Percentiles rank a stretch among this genome's conserved stretches.
Conservation (phyloP, 345 rosid species). For the Eucalyptus pumila region DNA sequence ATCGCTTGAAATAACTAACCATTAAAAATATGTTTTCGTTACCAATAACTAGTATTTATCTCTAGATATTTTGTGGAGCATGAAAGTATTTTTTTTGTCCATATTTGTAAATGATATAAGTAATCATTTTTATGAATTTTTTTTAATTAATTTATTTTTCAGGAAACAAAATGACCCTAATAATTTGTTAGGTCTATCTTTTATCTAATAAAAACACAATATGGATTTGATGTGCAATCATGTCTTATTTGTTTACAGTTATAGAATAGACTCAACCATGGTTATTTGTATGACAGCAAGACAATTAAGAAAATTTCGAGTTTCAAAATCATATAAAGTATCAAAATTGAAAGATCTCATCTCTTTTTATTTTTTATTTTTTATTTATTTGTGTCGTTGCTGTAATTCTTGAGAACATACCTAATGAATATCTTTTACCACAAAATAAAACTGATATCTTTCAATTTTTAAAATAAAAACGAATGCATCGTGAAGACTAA, state of each 20-base stretch:
- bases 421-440: background rate
- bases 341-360: background rate
- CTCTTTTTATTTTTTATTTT: background rate
- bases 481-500: background rate
- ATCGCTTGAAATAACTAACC: too few relatives aligned
- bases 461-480: background rate
- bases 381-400: background rate
- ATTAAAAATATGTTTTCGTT: fast-evolving
- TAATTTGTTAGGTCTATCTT: background rate
- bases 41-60: too few relatives aligned
- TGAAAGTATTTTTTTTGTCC: background rate
- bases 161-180: too few relatives aligned
- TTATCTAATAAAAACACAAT: background rate
- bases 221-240: background rate
- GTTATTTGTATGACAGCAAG: background rate
- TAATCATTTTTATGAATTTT: too few relatives aligned
- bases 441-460: background rate
- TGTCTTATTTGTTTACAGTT: background rate
- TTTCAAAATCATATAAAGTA: too few relatives aligned
- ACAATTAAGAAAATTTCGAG: background rate
- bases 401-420: background rate
- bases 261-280: background rate
- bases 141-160: too few relatives aligned
- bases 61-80: too few relatives aligned
- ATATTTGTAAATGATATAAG: too few relatives aligned